These are phyloP conservation scores for Thermothielavioides terrestris DNA, from an alignment of 495 filamentous ascomycete genomes.

Conservation along the genomic window DNA sequence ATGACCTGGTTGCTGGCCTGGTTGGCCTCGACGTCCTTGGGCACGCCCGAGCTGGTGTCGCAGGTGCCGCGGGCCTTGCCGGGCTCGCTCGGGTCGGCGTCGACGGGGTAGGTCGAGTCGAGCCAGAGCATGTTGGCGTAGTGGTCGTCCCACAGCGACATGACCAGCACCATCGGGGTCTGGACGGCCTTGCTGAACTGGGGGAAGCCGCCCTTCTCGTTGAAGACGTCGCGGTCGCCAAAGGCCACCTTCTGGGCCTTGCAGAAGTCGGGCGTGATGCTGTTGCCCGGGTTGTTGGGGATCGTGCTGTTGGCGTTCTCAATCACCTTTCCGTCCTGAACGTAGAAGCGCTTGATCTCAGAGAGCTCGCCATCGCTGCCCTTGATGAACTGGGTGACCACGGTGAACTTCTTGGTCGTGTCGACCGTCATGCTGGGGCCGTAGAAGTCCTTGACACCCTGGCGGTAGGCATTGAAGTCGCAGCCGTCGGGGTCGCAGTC, in stretches of 20 bases:
- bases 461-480: slow-evolving; percentile 68
- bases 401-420: slow-evolving; percentile 58
- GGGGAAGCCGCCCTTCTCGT: slow-evolving; percentile 48
- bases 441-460: slow-evolving; percentile 57
- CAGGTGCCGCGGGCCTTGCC: slow-evolving; percentile 67
- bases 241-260: slow-evolving; percentile 50
- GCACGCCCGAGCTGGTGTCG: slow-evolving; percentile 49
- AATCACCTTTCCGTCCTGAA: slow-evolving; percentile 59
- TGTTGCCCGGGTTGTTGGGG: slow-evolving; percentile 44
- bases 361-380: slow-evolving; percentile 39
- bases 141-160: slow-evolving; percentile 75
- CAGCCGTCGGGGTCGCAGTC: slow-evolving; percentile 66
- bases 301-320: slow-evolving; percentile 45
- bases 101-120: slow-evolving; percentile 63
- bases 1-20: slow-evolving; percentile 43
- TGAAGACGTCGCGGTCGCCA: slow-evolving; percentile 53
- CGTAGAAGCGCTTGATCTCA: slow-evolving; percentile 64
- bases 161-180: slow-evolving; percentile 65
- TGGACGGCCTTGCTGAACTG: slow-evolving; percentile 49
- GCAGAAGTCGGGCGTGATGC: slow-evolving; percentile 58
- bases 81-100: slow-evolving; percentile 35
- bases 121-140: slow-evolving; percentile 76
- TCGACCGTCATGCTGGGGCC: slow-evolving; percentile 53
- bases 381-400: slow-evolving; percentile 63
- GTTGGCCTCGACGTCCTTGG: slow-evolving; percentile 47